Base-by-base conservation (phyloP, 345 rosid species). In the Camelina neglecta region DNA sequence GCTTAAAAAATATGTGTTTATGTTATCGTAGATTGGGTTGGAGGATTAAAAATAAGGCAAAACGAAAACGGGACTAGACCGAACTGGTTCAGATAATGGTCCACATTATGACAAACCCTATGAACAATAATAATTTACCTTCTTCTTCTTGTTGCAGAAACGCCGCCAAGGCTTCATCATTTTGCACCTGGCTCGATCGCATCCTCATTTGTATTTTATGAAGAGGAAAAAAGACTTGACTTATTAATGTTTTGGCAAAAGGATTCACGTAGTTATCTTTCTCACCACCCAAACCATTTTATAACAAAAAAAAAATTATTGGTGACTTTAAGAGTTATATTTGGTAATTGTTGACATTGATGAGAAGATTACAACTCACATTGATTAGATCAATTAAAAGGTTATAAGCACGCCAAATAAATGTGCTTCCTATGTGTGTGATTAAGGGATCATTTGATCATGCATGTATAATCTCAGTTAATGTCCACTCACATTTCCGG, bases 41-140 rank as follows among this genome's bases (percentile, higher is more conserved):
- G 39, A 36, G 10, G 39, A 7, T 8, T 36, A 36, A 36, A 36
- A 7, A 36, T 36, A 36, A 36, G 39, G 39, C 10, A 36, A 45
- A 45, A 13, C 16, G 24, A 59, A n/a, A 59, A 36, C 44, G 8
- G 5, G 11, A 59, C 15, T 1, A 9, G 45, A 16, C 35, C 36
- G 7, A 23, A 41, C 21, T 7, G 35, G 11, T 29, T 56, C 4
- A 29, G 57, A 51, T 21, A 51, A 20, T 51, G 31, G 57, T 51
- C 3, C 7, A 21, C 10, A 61, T 49, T 31, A 11, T 4, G 8
- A 49, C 8, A 60, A 59, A 48, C 15, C 3, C 11, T 48, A 21
- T 49, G 5, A 72, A 12, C 18, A 7, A 44, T 1, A 7, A 44
- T 1, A 8, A 0, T 54, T 39, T 72, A 72, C 69, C 76, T 72